Evolutionary conservation across 2,329 filamentous ascomycete genomes (phyloP).

Genomic region (Aspergillus sp.): DNA sequence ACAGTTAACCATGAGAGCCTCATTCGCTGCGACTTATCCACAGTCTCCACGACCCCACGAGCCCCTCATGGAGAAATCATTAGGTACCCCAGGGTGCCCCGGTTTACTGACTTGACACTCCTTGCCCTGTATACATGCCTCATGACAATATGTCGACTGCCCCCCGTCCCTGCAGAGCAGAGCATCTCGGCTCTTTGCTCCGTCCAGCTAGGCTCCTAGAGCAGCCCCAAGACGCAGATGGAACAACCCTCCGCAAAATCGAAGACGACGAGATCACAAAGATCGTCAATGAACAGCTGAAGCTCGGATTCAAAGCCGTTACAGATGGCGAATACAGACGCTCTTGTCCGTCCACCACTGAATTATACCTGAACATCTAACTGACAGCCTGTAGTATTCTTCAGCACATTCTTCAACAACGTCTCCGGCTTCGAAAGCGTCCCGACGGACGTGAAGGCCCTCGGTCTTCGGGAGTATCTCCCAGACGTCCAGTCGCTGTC

Average conservation of each 20-base stretch:
- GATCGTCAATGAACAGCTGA: constrained; percentile 64
- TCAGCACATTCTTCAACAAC: constrained; percentile 58
- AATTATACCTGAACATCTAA: too few species aligned
- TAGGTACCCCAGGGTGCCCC: too few species aligned
- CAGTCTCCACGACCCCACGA: too few species aligned
- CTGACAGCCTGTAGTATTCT: constrained; percentile 44
- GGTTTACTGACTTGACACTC: too few species aligned
- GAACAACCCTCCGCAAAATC: constrained; percentile 57
- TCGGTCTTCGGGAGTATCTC: too few species aligned
- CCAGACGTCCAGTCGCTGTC: constrained; percentile 45
- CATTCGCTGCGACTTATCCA: too few species aligned
- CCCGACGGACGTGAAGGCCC: too few species aligned
- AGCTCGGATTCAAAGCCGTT: constrained; percentile 63
- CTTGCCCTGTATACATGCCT: too few species aligned
- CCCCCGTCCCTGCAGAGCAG: constrained; percentile 64
- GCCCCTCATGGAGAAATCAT: too few species aligned
- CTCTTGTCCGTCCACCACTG: constrained; percentile 9
- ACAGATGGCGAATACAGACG: constrained; percentile 67
- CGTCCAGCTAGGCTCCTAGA: constrained; percentile 63
- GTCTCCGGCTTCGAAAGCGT: constrained; percentile 23
- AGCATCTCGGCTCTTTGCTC: constrained; percentile 70
- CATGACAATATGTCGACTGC: too few species aligned
- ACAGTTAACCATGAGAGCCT: too few species aligned
- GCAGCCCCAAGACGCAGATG: constrained; percentile 49
- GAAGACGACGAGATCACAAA: constrained; percentile 66